A percentile compares a stretch with the other conserved stretches of the same genome.
phyloP scores from a whole-genome alignment of 345 rosid genomes.

The Psidium friedrichsthalianum region DNA sequence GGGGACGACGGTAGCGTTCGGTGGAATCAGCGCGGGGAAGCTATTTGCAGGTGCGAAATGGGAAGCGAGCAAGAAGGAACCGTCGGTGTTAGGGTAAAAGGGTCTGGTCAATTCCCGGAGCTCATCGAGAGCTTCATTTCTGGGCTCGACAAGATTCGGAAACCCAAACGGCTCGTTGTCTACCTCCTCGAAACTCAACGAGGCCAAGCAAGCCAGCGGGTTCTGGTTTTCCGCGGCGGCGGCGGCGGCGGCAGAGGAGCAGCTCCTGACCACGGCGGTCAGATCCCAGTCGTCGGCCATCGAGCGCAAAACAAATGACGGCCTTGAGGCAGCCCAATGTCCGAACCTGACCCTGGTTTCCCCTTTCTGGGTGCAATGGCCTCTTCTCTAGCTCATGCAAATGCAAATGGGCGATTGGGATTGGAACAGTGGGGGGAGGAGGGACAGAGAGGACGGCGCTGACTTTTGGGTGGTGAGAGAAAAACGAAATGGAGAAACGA shows the following conservation, averaged over 20 bases:
- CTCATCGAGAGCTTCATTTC: conserved; percentile 21
- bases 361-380: not conserved
- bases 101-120: conserved; percentile 49
- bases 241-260: conserved; percentile 8
- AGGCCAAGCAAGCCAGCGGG: conserved; percentile 20
- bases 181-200: conserved; percentile 26
- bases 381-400: not conserved
- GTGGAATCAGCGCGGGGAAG: not conserved
- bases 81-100: conserved; percentile 1
- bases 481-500: not conserved
- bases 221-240: not conserved
- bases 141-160: conserved; percentile 10
- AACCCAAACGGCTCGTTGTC: conserved; percentile 19
- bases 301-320: not conserved
- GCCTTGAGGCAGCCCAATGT: not conserved
- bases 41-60: not conserved
- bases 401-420: not conserved
- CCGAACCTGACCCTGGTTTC: not conserved
- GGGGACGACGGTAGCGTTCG: not conserved
- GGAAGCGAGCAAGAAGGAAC: not conserved
- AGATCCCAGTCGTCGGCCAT: conserved; percentile 68
- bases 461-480: not conserved
- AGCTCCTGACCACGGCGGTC: conserved; percentile 63
- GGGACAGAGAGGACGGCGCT: not conserved
- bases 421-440: not conserved